These are phyloP conservation scores for Cladosporium sp. DNA, from an alignment of 2,329 filamentous ascomycete genomes.

Conservation along the genomic window DNA sequence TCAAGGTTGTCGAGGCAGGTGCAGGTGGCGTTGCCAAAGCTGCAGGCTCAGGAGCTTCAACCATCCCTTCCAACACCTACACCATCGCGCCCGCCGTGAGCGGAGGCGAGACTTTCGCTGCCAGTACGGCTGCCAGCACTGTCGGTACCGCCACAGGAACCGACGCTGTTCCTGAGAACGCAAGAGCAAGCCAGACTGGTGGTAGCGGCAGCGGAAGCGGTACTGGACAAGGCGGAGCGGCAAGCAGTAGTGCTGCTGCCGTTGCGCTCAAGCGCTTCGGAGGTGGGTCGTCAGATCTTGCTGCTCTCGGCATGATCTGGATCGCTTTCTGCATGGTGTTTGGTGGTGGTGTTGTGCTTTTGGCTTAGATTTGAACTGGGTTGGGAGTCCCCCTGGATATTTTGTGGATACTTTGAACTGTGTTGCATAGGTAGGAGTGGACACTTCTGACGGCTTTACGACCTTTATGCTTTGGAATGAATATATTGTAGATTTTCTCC, in stretches of 20 bases:
- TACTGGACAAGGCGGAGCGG: neutral
- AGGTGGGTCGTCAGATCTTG: neutral
- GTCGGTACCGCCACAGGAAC: constrained; percentile 29
- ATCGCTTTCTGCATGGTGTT: neutral
- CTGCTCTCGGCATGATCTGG: neutral
- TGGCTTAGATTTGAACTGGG: neutral
- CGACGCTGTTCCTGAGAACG: constrained; percentile 25
- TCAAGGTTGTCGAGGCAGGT: constrained; percentile 26
- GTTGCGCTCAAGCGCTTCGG: neutral
- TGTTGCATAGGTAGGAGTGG: too few species aligned
- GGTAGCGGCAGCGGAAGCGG: neutral
- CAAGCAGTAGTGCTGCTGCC: neutral
- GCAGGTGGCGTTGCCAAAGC: constrained; percentile 26
- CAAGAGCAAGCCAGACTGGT: constrained; percentile 7
- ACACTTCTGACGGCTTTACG: too few species aligned
- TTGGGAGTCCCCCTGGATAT: too few species aligned
- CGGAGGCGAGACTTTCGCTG: constrained; percentile 19
- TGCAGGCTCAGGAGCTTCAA: constrained; percentile 16
- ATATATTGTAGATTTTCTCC: too few species aligned
- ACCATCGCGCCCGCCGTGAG: constrained; percentile 22
- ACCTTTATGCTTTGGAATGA: too few species aligned
- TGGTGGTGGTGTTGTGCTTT: neutral
- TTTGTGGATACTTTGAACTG: too few species aligned
- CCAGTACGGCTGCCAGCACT: constrained; percentile 21
- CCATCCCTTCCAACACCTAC: constrained; percentile 15